A percentile compares a stretch with the other conserved stretches of the same genome.
Evolutionary conservation across 148 eudicot species (phyloP).

Genomic region (Oxyria digyna): DNA sequence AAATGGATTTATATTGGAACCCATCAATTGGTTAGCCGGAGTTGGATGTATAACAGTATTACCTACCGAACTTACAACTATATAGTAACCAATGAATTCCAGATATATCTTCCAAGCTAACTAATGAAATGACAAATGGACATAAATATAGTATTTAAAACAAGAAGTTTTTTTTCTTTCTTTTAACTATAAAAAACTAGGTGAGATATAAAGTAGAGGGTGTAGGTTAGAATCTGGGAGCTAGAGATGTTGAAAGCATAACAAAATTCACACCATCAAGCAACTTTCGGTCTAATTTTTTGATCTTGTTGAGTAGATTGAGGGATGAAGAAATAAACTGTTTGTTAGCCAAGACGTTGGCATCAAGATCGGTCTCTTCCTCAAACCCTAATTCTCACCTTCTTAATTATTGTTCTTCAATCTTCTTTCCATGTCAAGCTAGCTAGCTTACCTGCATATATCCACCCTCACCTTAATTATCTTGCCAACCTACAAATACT

Average conservation of each 20-base stretch:
- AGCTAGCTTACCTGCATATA: conserved; percentile 4
- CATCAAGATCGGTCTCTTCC: background rate
- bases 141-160: background rate
- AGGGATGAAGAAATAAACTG: background rate
- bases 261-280: conserved; percentile 9
- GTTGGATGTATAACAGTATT: background rate
- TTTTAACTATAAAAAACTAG: background rate
- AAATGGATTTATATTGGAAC: too few species aligned
- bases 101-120: background rate
- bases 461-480: background rate
- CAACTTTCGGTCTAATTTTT: background rate
- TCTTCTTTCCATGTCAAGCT: background rate
- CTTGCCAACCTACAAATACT: background rate
- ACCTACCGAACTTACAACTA: conserved; percentile 1
- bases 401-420: background rate
- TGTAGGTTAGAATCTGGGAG: conserved; percentile 9
- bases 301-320: background rate
- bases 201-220: conserved; percentile 8
- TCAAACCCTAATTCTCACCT: conserved; percentile 1
- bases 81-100: background rate
- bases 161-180: background rate
- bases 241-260: conserved; percentile 9
- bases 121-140: background rate
- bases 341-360: background rate
- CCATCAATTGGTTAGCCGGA: background rate